phyloP scores from a whole-genome alignment of 1,284 basidiomycete genomes.

The Cutaneotrichosporon cutaneum region DNA sequence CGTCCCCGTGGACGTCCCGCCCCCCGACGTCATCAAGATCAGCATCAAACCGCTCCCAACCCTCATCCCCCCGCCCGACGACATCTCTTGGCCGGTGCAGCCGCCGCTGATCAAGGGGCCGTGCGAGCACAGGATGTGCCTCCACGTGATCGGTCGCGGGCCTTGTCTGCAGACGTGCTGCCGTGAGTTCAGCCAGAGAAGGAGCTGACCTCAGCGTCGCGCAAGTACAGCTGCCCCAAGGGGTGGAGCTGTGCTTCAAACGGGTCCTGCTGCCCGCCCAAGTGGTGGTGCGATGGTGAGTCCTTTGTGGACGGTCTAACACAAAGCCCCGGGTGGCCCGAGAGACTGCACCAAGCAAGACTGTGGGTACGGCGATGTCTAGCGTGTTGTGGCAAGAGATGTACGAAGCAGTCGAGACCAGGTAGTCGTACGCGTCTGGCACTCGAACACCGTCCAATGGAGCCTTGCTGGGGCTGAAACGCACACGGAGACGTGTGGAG shows the following conservation, averaged over 20 bases:
- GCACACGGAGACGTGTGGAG: neutral
- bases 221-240: neutral
- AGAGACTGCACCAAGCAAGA: neutral
- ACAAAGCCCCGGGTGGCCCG: neutral
- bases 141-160: neutral
- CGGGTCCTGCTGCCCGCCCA: neutral
- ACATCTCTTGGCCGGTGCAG: too few relatives aligned
- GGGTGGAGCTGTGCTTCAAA: neutral
- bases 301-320: neutral
- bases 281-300: slow-evolving; percentile 7
- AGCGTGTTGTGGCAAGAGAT: too few relatives aligned
- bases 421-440: too few relatives aligned
- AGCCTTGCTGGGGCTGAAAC: neutral
- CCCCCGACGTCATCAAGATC: too few relatives aligned
- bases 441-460: too few relatives aligned
- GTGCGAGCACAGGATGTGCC: neutral
- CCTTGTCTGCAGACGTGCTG: neutral
- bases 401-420: too few relatives aligned
- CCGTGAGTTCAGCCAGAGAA: neutral
- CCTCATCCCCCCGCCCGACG: too few relatives aligned
- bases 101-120: too few relatives aligned
- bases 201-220: neutral
- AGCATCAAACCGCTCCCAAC: too few relatives aligned
- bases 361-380: neutral
- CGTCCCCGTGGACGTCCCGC: too few relatives aligned